Evolutionary conservation across 352 stramenopile species (phyloP).

Genomic region (Phytophthora hybrid): DNA sequence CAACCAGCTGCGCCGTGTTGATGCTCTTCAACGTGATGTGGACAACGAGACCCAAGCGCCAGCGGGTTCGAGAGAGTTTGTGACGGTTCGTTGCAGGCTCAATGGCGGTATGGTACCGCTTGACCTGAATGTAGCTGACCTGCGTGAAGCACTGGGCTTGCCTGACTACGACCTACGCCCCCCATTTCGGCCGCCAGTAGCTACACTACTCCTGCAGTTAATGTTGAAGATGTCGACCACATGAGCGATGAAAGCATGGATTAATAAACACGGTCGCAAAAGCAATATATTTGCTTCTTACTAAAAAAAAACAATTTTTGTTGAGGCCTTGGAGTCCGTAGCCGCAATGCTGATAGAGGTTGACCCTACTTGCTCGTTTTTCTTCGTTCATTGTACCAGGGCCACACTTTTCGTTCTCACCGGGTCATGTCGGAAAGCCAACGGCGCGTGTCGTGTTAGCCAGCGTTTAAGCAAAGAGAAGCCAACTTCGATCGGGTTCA

Average conservation of each 20-base stretch:
- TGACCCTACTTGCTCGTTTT: no score
- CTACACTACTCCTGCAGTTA: background rate
- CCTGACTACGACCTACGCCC: background rate
- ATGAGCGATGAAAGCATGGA: background rate
- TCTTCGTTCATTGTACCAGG: no score
- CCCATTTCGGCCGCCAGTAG: background rate
- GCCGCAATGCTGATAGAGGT: no score
- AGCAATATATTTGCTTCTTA: no score
- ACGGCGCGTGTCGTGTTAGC: no score
- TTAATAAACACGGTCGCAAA: background rate
- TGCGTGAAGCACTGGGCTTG: background rate
- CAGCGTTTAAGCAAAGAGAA: no score
- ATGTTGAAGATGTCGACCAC: background rate
- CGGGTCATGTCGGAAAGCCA: no score
- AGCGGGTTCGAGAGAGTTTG: background rate
- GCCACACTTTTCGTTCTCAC: no score
- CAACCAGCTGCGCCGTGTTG: background rate
- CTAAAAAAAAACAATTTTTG: no score
- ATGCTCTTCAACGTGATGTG: background rate
- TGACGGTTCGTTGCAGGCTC: background rate
- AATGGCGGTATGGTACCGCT: background rate
- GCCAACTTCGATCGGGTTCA: no score
- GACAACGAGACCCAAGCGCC: background rate
- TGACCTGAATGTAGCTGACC: background rate
- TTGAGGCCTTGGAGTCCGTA: no score